A percentile compares a stretch with the other conserved stretches of the same genome.
Conservation (phyloP, 345 rosid species). For the Camelina laxa region DNA sequence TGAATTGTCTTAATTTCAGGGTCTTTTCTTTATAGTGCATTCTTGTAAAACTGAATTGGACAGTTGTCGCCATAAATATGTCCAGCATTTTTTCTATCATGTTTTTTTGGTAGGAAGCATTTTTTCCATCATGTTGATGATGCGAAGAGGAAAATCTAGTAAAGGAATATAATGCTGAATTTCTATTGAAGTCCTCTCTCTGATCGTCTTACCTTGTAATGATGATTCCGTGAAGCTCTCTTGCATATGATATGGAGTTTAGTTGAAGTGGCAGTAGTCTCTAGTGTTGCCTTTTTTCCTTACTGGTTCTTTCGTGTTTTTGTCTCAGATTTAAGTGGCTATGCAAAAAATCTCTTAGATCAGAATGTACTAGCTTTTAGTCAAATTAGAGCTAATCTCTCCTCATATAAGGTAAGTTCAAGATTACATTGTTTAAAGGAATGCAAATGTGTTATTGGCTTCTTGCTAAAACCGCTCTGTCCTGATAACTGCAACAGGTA, state of each 20-base stretch:
- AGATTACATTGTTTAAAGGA: not conserved
- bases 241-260: conserved; percentile 13
- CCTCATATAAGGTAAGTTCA: conserved; percentile 62
- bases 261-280: conserved; percentile 14
- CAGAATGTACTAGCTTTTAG: conserved; percentile 71
- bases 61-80: too few relatives aligned
- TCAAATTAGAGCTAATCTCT: conserved; percentile 78
- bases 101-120: too few relatives aligned
- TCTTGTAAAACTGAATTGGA: not conserved
- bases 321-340: conserved; percentile 67
- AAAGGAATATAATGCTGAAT: not conserved
- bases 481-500: conserved; percentile 53
- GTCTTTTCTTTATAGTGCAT: not conserved
- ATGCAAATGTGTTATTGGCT: not conserved
- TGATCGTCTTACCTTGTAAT: not conserved
- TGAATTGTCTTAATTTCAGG: not conserved
- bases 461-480: not conserved
- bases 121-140: too few relatives aligned
- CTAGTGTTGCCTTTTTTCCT: not conserved
- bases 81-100: too few relatives aligned
- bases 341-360: conserved; percentile 66
- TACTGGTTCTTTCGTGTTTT: conserved; percentile 27
- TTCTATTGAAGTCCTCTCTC: not conserved
- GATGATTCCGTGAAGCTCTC: not conserved
- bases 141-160: not conserved